A percentile compares a stretch with the other conserved stretches of the same genome.
Evolutionary conservation across 2,329 filamentous ascomycete genomes (phyloP).

Genomic region (Exophiala aquamarina): DNA sequence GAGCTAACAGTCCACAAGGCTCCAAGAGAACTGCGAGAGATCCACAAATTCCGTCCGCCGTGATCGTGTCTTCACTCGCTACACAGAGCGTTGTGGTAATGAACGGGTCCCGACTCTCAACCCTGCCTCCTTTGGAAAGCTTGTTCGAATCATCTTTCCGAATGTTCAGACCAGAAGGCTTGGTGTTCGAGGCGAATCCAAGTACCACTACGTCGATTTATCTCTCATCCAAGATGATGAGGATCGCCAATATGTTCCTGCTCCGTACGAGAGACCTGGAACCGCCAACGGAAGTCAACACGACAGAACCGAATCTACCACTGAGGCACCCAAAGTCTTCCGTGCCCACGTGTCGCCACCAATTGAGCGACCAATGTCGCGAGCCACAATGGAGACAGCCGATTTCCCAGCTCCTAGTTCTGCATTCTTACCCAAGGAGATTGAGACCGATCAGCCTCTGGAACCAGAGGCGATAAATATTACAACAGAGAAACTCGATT

Average conservation of each 20-base stretch:
- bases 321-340: constrained; percentile 15
- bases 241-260: constrained; percentile 18
- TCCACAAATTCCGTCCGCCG: constrained; percentile 72
- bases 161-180: constrained; percentile 89
- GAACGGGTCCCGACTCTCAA: constrained; percentile 94
- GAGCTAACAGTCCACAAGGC: constrained; percentile 33
- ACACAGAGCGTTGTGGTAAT: constrained; percentile 87
- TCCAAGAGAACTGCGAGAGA: constrained; percentile 48
- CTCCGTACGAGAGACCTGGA: constrained; percentile 16
- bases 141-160: constrained; percentile 93
- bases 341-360: constrained; percentile 19
- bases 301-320: constrained; percentile 21
- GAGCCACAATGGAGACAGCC: constrained; percentile 32
- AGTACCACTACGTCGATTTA: constrained; percentile 80
- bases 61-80: constrained; percentile 91
- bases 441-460: constrained; percentile 2
- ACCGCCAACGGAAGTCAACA: constrained; percentile 20
- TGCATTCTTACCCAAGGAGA: constrained; percentile 17
- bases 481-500: constrained; percentile 21
- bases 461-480: neutral
- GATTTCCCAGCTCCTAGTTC: constrained; percentile 32
- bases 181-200: constrained; percentile 93
- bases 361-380: constrained; percentile 21
- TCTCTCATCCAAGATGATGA: constrained; percentile 35
- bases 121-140: constrained; percentile 94